Evolutionary conservation across 2,329 filamentous ascomycete species (phyloP), one percentile per base, ranked within the genome.

Genomic region (Fusarium pseudonygamai): DNA sequence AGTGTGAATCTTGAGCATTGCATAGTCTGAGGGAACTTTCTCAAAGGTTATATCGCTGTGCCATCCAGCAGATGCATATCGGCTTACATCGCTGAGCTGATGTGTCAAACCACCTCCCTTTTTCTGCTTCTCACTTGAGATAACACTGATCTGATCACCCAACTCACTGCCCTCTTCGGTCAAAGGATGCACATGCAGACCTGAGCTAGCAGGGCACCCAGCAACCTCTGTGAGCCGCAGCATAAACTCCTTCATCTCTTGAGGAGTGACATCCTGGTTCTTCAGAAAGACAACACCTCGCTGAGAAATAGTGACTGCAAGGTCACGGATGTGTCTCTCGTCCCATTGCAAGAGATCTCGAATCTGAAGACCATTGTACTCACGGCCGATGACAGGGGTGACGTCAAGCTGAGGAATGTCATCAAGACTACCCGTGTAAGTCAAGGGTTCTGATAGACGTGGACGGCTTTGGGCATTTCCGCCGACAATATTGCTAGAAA

Each of bases 41-140:
- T 92, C 90, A 75, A 91, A 91, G 28, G 86, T 85, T 69, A 91
- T 91, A 63, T 91, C 89, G 85, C 74, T 86, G 77, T 71, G 86
- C 86, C 71, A 87, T 72, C 77, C 84, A 74, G 73, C 83, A 75
- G 78, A 79, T 6, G 86, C 86, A 60, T 85, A 85, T 28, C 85
- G 83, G 73, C 83, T 85, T 49, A 85, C 85, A 72, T 87, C 86
- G 73, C 84, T 87, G 65, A 86, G 80, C 72, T 85, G 83, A 76
- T 87, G 84, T 36, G 86, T 87, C 65, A 87, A 77, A 73, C 85
- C 85, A 73, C 86, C 85, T 34, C 85, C 84, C 78, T 88, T 87
- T 81, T 87, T 85, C 77, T 88, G 84, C 82, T 87, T 86, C 78
- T 87, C 85, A 57, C 85, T 86, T 62, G 85, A 87, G 78, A 90